phyloP scores from a whole-genome alignment of 495 filamentous ascomycete genomes.

The Hypoxylon subgilvum region DNA sequence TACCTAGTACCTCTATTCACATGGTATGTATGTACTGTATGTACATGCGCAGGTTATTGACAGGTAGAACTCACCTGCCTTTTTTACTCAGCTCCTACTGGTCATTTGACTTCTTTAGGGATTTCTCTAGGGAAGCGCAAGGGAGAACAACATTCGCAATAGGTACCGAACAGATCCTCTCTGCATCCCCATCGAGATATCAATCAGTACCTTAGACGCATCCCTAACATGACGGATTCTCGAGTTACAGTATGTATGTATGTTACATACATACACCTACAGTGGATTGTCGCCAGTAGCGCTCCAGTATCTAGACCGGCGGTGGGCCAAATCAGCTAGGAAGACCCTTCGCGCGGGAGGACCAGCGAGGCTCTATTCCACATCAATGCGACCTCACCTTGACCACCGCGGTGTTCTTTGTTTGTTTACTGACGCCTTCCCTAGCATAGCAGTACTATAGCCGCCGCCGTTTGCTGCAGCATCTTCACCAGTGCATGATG shows the following conservation, averaged over 20 bases:
- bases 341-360: neutral
- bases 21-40: too few species aligned
- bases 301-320: conserved; percentile 2
- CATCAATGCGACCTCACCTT: conserved; percentile 14
- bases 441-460: conserved; percentile 26
- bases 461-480: conserved; percentile 14
- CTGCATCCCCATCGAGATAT: conserved; percentile 3
- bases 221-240: conserved; percentile 4
- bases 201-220: neutral
- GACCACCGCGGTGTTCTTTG: neutral
- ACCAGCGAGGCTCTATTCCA: conserved; percentile 20
- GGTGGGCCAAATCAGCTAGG: neutral
- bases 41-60: conserved; percentile 3
- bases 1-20: neutral
- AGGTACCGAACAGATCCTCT: conserved; percentile 14
- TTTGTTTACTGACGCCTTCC: conserved; percentile 27
- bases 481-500: conserved; percentile 32
- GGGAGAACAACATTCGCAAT: conserved; percentile 9
- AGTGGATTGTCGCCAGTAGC: too few species aligned
- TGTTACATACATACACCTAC: too few species aligned
- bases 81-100: neutral
- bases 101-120: conserved; percentile 7
- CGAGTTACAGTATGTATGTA: too few species aligned
- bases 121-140: conserved; percentile 6
- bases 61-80: neutral